Base-by-base conservation (phyloP, 768 basidiomycete species). In the Kwoniella sp. region DNA sequence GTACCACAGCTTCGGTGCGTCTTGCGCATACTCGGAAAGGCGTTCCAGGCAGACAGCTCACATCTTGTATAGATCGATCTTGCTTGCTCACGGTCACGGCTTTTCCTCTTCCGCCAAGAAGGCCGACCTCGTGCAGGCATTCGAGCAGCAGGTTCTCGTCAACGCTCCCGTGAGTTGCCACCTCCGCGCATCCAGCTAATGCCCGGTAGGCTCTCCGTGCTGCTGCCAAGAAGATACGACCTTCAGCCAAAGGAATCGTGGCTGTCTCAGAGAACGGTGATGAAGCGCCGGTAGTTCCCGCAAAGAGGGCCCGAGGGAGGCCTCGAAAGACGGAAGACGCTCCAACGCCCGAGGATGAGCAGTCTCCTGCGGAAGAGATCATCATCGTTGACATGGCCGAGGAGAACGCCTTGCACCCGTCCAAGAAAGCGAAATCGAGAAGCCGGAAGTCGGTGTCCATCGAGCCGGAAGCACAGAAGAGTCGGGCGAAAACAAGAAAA, bases 1-100 rank as follows among this genome's bases (percentile, higher is more conserved):
- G 63, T 73, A 20, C 56, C 72, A 15, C 72, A 73, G 59, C 57
- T 73, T 12, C 55, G 68, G 63, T 68, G 22, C 56, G 57, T 10
- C 47, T 43, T 17, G 9, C 10, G 9, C 15, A 7, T 7, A 37
- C n/a, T 37, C 9, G 9, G 32, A 33, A 9, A 39, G 10, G 20
- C n/a, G n/a, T n/a, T n/a, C n/a, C n/a, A n/a, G n/a, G n/a, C n/a
- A n/a, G n/a, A n/a, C n/a, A n/a, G 57, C 38, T 45, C 19, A 15
- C 15, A 0, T 22, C 7, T 1, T 20, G 15, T 17, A 10, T 44
- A 71, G 72, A 32, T 63, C 64, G 1, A 65, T 73, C 11, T 57
- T 73, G 3, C 56, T 65, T 5, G 57, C 57, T 23, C 57, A 73
- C 36, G 57, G 50, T n/a, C 47, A 66, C 10, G 38, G 42, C 2